These are phyloP conservation scores for Candida palmyrensis DNA, from an alignment of 805 yeast genomes.

Conservation along the genomic window DNA sequence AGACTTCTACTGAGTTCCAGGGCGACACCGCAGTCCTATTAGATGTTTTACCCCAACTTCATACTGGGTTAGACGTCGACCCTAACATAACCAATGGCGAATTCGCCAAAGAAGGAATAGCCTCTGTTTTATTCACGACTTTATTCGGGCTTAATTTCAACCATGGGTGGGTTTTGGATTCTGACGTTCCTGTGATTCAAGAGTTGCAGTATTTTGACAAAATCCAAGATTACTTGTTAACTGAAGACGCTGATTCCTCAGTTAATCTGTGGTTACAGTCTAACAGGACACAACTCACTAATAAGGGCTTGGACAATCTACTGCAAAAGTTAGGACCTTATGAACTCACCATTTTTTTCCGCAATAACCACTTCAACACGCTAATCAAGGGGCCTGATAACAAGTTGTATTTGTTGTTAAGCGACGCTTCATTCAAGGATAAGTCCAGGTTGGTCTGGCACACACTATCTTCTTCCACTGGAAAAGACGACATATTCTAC, in stretches of 20 bases:
- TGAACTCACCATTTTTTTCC: slow-evolving; percentile 66
- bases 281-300: slow-evolving; percentile 74
- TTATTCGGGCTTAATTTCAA: slow-evolving; percentile 56
- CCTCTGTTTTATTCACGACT: slow-evolving; percentile 47
- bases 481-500: slow-evolving; percentile 64
- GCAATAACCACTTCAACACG: slow-evolving; percentile 88
- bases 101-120: slow-evolving; percentile 47
- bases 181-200: slow-evolving; percentile 10
- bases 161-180: slow-evolving; percentile 69
- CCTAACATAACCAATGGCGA: slow-evolving; percentile 55
- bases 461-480: slow-evolving; percentile 59
- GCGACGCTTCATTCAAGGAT: slow-evolving; percentile 60
- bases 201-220: slow-evolving; percentile 41
- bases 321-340: slow-evolving; percentile 42
- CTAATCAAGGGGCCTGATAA: slow-evolving; percentile 45
- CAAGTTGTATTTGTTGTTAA: slow-evolving; percentile 59
- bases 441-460: slow-evolving; percentile 73
- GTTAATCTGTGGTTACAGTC: slow-evolving; percentile 42
- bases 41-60: slow-evolving; percentile 55
- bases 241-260: slow-evolving; percentile 10
- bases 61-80: slow-evolving; percentile 67
- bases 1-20: slow-evolving; percentile 17
- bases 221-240: slow-evolving; percentile 51
- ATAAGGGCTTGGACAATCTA: slow-evolving; percentile 52
- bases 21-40: slow-evolving; percentile 29